Evolutionary conservation across 768 basidiomycete species (phyloP), one percentile per base, ranked within the genome.

Genomic region (Suillus spraguei): DNA sequence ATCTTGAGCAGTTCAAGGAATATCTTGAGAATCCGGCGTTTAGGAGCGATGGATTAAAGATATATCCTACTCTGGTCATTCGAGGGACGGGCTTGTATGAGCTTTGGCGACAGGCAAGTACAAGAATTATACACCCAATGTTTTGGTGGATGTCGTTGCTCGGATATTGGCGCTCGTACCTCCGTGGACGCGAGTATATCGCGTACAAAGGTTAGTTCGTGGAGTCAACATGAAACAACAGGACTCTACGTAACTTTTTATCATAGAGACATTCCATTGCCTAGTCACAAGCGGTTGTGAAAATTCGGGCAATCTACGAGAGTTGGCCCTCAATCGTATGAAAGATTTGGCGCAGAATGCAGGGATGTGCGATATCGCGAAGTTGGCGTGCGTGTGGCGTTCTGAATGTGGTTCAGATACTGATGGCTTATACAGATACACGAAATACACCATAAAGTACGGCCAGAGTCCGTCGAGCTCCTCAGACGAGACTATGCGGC

Each of bases 51-150:
- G 97, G 97, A 1, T 82, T 99, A 61, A 99, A 99, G 78, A 94
- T 99, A 60, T 99, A 99, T 78, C 97, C 97, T 36, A 99, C 97
- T 0, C 80, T 99, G 58, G 97, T 99, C 60, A 99, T 99, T 73
- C 87, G 97, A 28, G 97, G 97, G 24, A 99, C 97, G 0, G 95
- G 95, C 11, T 75, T 97, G 67, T 98, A 98, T 71, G 96, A 98
- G 74, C 82, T 98, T 35, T 98, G 96, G 96, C 81, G 94, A 97
- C 95, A 38, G 95, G 94, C n/a, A 84, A 93, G 71, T 98, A 98
- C 77, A 99, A 97, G 80, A 99, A 99, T 74, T 99, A 99, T 75
- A 97, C 96, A 10, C 94, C 97, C n/a, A 99, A 99, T 70, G 94
- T 98, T 11, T 82, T 99, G 41, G 96, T 99, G 22, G 97, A 99